Conservation (phyloP, 208 protist species). For the Acanthamoeba sp. region DNA sequence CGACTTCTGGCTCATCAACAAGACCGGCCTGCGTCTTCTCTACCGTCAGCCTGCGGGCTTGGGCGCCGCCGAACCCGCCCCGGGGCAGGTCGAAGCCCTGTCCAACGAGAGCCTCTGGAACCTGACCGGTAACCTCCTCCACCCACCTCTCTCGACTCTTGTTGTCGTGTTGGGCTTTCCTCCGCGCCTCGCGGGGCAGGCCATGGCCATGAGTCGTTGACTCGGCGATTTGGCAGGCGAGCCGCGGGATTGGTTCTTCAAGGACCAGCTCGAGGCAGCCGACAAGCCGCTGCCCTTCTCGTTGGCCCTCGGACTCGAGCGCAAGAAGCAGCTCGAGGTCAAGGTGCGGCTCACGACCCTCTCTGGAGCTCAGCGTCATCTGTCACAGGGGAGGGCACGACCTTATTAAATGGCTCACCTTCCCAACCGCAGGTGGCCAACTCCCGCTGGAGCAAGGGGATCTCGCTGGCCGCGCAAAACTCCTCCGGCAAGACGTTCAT, state of each 20-base stretch:
- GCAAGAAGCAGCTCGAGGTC: constrained; percentile 55
- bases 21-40: constrained; percentile 62
- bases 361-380: not conserved
- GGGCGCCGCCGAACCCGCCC: not conserved
- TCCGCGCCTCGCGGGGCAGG: too few relatives aligned
- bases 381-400: too few relatives aligned
- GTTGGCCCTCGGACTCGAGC: constrained; percentile 3
- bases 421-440: constrained; percentile 1
- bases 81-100: constrained; percentile 17
- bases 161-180: too few relatives aligned
- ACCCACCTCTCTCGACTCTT: too few relatives aligned
- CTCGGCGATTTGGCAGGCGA: constrained; percentile 8
- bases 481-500: not conserved
- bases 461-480: constrained; percentile 49
- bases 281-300: constrained; percentile 36
- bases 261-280: not conserved
- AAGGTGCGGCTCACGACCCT: not conserved
- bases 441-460: constrained; percentile 68
- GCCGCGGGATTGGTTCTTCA: constrained; percentile 70
- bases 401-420: too few relatives aligned
- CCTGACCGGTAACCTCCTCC: not conserved
- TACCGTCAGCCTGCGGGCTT: constrained; percentile 43
- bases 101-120: not conserved
- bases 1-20: constrained; percentile 76
- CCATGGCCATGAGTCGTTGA: not conserved